phyloP scores from a whole-genome alignment of 768 basidiomycete species.

The Tubosaeta sp. region DNA sequence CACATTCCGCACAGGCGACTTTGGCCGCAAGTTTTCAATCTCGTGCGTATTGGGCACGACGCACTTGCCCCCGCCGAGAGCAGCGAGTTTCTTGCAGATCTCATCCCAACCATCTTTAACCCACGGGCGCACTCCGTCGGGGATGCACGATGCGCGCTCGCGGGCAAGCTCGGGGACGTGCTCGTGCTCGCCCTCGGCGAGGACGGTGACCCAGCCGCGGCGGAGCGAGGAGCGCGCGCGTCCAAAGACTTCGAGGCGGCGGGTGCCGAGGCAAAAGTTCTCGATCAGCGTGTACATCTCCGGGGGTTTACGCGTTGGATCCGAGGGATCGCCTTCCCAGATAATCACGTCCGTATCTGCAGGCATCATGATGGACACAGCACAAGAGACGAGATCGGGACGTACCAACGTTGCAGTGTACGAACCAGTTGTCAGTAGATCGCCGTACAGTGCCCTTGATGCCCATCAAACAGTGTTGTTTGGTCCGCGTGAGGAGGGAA shows the following conservation, averaged over 20 bases:
- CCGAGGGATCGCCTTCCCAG: constrained; percentile 87
- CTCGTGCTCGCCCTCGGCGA: constrained; percentile 59
- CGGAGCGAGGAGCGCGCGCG: constrained; percentile 62
- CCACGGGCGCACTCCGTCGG: constrained; percentile 42
- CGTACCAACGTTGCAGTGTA: constrained; percentile 96
- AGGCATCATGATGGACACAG: background rate
- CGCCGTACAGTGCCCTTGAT: constrained; percentile 95
- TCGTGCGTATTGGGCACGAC: constrained; percentile 75
- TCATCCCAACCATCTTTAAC: constrained; percentile 63
- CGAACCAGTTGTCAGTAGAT: constrained; percentile 93
- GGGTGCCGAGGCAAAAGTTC: constrained; percentile 93
- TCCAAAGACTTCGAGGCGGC: constrained; percentile 89
- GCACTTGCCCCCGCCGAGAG: constrained; percentile 44
- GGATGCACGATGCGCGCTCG: constrained; percentile 28
- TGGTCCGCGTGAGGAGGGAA: constrained; percentile 81
- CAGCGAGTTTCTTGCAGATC: constrained; percentile 48
- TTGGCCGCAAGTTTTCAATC: constrained; percentile 80
- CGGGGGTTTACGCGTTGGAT: constrained; percentile 85
- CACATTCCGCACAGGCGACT: constrained; percentile 63
- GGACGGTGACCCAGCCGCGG: constrained; percentile 89
- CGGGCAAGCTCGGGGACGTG: constrained; percentile 37
- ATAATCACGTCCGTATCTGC: constrained; percentile 94
- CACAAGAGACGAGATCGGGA: background rate
- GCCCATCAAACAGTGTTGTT: constrained; percentile 96
- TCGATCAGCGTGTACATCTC: constrained; percentile 96